These are phyloP conservation scores for Chenopodium quinoa DNA, from an alignment of 148 eudicot species.

Conservation along the genomic window DNA sequence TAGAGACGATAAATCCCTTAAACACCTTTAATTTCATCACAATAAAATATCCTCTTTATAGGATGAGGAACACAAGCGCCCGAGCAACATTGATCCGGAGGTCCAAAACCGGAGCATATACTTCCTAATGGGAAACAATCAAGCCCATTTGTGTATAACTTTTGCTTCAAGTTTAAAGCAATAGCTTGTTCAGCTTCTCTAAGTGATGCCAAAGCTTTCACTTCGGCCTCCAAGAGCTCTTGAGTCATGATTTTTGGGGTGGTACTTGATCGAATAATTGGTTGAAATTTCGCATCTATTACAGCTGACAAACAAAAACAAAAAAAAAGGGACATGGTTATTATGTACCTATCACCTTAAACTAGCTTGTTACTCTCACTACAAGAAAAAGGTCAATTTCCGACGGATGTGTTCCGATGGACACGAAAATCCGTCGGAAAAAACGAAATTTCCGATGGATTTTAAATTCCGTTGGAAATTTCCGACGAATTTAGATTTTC, in stretches of 20 bases:
- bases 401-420: too few species aligned
- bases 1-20: not conserved
- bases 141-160: not conserved
- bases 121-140: not conserved
- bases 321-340: not conserved
- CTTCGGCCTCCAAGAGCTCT: not conserved
- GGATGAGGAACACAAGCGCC: slow-evolving; percentile 16
- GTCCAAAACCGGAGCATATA: not conserved
- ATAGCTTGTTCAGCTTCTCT: not conserved
- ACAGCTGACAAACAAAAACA: not conserved
- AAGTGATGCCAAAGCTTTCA: not conserved
- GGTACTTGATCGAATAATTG: not conserved
- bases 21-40: not conserved
- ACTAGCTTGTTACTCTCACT: too few species aligned
- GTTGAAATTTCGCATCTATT: not conserved
- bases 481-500: too few species aligned
- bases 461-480: too few species aligned
- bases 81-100: not conserved
- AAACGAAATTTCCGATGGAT: too few species aligned
- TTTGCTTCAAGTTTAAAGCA: not conserved
- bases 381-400: too few species aligned
- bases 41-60: not conserved
- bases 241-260: not conserved
- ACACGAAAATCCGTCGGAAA: too few species aligned
- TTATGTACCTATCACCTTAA: too few species aligned